These are phyloP conservation scores for Casuarina cunninghamiana DNA, from an alignment of 306 rosid species.

Conservation along the genomic window DNA sequence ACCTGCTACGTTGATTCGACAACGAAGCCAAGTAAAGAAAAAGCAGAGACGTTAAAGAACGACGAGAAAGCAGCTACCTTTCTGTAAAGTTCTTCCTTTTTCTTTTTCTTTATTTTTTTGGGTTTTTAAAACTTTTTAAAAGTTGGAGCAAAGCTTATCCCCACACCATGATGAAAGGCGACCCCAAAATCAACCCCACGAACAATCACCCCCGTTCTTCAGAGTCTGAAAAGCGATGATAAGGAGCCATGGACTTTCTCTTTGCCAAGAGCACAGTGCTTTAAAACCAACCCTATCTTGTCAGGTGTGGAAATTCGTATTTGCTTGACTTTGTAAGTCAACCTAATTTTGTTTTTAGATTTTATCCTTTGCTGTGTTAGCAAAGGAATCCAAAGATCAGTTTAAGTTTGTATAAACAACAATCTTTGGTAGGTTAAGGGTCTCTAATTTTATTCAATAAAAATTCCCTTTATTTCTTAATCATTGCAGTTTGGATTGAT, in stretches of 20 bases:
- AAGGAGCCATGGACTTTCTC: background rate
- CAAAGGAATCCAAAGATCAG: background rate
- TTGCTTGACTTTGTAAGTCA: no score
- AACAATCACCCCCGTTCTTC: background rate
- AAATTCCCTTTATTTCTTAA: no score
- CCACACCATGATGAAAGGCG: slow-evolving; percentile 14
- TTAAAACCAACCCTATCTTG: background rate
- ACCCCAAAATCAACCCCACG: background rate
- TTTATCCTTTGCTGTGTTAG: no score
- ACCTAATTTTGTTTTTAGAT: no score
- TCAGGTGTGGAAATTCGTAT: background rate
- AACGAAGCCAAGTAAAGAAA: slow-evolving; percentile 28
- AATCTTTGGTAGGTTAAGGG: no score
- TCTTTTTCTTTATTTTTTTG: background rate
- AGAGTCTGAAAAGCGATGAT: background rate
- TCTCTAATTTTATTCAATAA: no score
- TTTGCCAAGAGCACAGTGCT: background rate
- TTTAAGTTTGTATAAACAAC: no score
- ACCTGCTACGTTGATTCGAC: slow-evolving; percentile 16
- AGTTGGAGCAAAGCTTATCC: slow-evolving; percentile 15
- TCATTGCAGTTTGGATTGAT: no score
- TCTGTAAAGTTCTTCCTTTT: slow-evolving; percentile 31
- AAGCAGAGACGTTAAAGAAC: slow-evolving; percentile 26
- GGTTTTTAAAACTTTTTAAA: background rate
- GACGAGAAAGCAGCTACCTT: slow-evolving; percentile 22